phyloP scores from a whole-genome alignment of 2,329 filamentous ascomycete genomes.

The Nemania serpens region DNA sequence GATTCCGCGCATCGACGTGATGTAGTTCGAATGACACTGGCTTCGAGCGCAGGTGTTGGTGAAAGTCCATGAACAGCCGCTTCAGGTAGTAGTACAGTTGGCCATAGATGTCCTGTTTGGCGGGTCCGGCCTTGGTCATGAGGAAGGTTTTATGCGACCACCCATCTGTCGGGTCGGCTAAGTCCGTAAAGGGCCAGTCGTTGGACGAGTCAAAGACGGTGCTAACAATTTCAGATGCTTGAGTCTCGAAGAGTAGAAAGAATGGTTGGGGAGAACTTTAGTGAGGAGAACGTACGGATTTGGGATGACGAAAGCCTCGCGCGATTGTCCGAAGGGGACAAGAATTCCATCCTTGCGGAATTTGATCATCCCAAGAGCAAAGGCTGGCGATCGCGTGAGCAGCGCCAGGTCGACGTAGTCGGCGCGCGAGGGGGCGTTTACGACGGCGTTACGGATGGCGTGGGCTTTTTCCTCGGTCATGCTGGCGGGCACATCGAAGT shows the following conservation, averaged over 20 bases:
- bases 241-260: not conserved
- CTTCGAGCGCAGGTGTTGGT: not conserved
- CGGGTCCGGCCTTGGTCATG: conserved; percentile 5
- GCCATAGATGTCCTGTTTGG: conserved; percentile 7
- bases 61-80: not conserved
- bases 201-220: conserved; percentile 1
- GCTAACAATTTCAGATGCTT: too few species aligned
- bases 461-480: conserved; percentile 3
- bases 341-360: conserved; percentile 12
- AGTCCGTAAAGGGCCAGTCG: conserved; percentile 16
- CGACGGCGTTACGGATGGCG: not conserved
- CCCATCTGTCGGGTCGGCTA: conserved; percentile 1
- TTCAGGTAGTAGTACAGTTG: conserved; percentile 9
- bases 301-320: not conserved
- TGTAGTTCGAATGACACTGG: conserved; percentile 6
- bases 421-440: not conserved
- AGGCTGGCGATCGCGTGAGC: not conserved
- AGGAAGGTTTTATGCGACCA: conserved; percentile 8
- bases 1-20: conserved; percentile 4
- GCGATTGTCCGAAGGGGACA: conserved; percentile 8
- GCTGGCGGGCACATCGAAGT: not conserved
- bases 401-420: conserved; percentile 7
- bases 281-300: conserved; percentile 12
- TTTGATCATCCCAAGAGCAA: not conserved
- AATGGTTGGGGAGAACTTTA: not conserved